A percentile compares a stretch with the other conserved stretches of the same genome.
Evolutionary conservation across 805 yeast genomes (phyloP).

Genomic region (Zygosaccharomyces lentus): DNA sequence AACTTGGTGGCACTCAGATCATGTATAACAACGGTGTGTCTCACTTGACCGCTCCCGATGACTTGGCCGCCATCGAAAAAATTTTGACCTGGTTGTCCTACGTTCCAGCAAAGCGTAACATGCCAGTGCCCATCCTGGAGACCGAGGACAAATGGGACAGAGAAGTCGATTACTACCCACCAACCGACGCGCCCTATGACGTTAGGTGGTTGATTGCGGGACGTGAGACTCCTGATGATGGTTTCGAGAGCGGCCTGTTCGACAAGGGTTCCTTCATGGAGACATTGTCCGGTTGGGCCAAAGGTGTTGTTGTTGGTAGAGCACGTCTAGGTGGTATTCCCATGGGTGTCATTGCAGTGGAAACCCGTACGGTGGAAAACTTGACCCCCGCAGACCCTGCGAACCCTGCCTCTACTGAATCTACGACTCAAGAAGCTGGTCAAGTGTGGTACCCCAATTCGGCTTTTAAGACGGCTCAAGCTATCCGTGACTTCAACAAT

Average conservation of each 20-base stretch:
- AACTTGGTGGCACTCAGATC: constrained; percentile 98
- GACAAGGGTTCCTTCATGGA: constrained; percentile 93
- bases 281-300: constrained; percentile 97
- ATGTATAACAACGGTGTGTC: constrained; percentile 99
- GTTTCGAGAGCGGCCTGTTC: constrained; percentile 81
- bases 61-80: constrained; percentile 91
- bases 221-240: constrained; percentile 53
- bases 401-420: constrained; percentile 89
- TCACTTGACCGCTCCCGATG: constrained; percentile 94
- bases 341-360: constrained; percentile 96
- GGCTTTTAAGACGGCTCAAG: constrained; percentile 98
- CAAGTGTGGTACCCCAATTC: constrained; percentile 99
- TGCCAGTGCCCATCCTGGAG: constrained; percentile 86
- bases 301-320: constrained; percentile 97
- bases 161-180: constrained; percentile 76
- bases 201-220: constrained; percentile 95
- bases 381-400: constrained; percentile 97
- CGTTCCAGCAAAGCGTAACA: constrained; percentile 83
- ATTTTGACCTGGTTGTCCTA: constrained; percentile 94
- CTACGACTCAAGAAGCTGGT: constrained; percentile 89
- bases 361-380: constrained; percentile 85
- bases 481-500: constrained; percentile 92
- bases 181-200: constrained; percentile 70
- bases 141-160: constrained; percentile 90
- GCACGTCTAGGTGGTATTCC: constrained; percentile 99